These are phyloP conservation scores for Ophiocordyceps australis DNA, from an alignment of 2,329 filamentous ascomycete species.

Conservation along the genomic window DNA sequence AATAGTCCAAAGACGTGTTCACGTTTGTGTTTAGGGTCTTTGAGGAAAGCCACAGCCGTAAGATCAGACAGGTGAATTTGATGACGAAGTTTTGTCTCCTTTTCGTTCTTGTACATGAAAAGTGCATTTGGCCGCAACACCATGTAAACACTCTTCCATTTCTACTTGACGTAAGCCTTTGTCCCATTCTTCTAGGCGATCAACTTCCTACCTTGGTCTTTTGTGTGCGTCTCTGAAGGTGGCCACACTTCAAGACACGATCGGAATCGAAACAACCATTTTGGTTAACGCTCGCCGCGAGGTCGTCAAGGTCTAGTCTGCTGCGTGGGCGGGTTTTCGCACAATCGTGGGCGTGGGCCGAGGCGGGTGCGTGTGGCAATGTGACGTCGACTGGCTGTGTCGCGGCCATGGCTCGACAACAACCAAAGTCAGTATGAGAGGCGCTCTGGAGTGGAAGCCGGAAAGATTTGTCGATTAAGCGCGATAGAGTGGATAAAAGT, in stretches of 20 bases:
- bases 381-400: slow-evolving; percentile 6
- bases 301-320: slow-evolving; percentile 33
- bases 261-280: slow-evolving; percentile 95
- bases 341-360: slow-evolving; percentile 4
- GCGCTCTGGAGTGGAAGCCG: too few species aligned
- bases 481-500: too few species aligned
- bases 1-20: slow-evolving; percentile 85
- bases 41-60: slow-evolving; percentile 76
- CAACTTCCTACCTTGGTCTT: slow-evolving; percentile 85
- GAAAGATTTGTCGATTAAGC: too few species aligned
- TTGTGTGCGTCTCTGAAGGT: slow-evolving; percentile 72
- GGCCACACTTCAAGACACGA: slow-evolving; percentile 76
- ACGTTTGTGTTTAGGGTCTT: slow-evolving; percentile 74
- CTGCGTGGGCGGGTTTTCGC: slow-evolving; percentile 8
- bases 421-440: too few species aligned
- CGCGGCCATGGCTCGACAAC: slow-evolving; percentile 5
- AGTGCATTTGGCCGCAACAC: slow-evolving; percentile 81
- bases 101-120: slow-evolving; percentile 82
- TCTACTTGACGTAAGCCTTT: slow-evolving; percentile 26
- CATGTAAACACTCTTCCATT: slow-evolving; percentile 80
- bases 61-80: slow-evolving; percentile 80
- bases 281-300: slow-evolving; percentile 69
- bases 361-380: neutral
- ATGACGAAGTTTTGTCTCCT: slow-evolving; percentile 76
- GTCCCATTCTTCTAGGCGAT: too few species aligned